Evolutionary conservation across 441 rosid genomes (phyloP).

Genomic region (Croton setiger): DNA sequence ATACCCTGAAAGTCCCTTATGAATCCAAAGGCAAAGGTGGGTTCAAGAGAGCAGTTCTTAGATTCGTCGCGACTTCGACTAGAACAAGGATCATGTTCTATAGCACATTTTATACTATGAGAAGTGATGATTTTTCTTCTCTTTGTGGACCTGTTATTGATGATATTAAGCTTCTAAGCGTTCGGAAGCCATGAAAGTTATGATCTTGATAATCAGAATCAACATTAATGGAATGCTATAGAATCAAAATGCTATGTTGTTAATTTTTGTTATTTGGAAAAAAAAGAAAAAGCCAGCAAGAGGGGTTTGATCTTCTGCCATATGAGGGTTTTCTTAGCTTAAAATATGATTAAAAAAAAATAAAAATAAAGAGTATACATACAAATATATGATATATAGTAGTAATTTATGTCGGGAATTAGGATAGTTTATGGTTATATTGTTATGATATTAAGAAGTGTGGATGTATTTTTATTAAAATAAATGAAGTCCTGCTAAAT

Average conservation of each 20-base stretch:
- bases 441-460: too few species aligned
- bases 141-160: constrained; percentile 84
- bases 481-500: too few species aligned
- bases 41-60: constrained; percentile 43
- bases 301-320: too few species aligned
- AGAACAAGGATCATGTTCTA: constrained; percentile 63
- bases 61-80: constrained; percentile 43
- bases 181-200: constrained; percentile 34
- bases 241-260: background rate
- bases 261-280: background rate
- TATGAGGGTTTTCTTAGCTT: constrained; percentile 6
- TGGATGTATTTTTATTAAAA: too few species aligned
- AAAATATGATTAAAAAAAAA: too few species aligned
- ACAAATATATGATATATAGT: constrained; percentile 1
- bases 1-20: constrained; percentile 47
- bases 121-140: constrained; percentile 61
- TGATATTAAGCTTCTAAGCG: constrained; percentile 51
- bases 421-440: too few species aligned
- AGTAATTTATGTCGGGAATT: background rate
- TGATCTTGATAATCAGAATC: too few species aligned
- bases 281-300: background rate
- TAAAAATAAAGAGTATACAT: too few species aligned
- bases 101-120: constrained; percentile 72
- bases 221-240: background rate
- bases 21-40: constrained; percentile 71